Percentiles rank a stretch among this genome's conserved stretches.
Conservation (phyloP, 2,329 filamentous ascomycete species). For the Diaporthe sp. region DNA sequence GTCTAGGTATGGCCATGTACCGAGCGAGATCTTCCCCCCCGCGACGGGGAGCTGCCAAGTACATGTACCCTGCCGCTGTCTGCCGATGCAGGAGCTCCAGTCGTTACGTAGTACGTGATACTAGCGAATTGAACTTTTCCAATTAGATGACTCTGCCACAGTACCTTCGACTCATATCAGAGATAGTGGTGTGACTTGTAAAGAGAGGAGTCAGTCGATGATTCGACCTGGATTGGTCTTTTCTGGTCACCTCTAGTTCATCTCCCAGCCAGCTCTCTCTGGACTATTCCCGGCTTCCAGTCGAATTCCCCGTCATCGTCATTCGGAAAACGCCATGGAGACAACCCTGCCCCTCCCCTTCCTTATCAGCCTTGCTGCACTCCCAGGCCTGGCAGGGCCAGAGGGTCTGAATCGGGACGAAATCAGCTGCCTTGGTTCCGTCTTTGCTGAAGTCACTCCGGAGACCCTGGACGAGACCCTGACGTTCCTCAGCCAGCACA, state of each 20-base stretch:
- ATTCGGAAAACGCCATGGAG: conserved; percentile 61
- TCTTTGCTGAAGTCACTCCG: conserved; percentile 64
- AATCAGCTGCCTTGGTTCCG: conserved; percentile 67
- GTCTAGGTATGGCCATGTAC: background rate
- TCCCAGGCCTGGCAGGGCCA: conserved; percentile 55
- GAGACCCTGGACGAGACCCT: conserved; percentile 54
- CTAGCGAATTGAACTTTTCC: conserved; percentile 36
- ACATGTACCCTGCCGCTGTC: conserved; percentile 14
- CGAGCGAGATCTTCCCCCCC: background rate
- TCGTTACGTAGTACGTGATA: conserved; percentile 32
- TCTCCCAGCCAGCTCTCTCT: background rate
- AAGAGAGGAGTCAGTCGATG: background rate
- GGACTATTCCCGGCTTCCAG: background rate
- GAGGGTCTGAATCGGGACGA: conserved; percentile 67
- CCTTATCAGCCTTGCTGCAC: conserved; percentile 66
- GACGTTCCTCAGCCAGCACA: conserved; percentile 60
- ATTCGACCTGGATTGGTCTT: background rate
- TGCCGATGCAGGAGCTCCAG: conserved; percentile 43
- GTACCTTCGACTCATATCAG: conserved; percentile 31
- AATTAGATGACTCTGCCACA: conserved; percentile 30
- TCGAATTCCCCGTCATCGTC: conserved; percentile 1
- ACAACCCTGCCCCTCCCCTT: conserved; percentile 73
- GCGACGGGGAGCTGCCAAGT: background rate
- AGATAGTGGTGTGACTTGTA: conserved; percentile 29
- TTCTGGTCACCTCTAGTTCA: background rate